A percentile compares a stretch with the other conserved stretches of the same genome.
Evolutionary conservation across 2,329 filamentous ascomycete genomes (phyloP).

Genomic region (Thermoascus crustaceus): DNA sequence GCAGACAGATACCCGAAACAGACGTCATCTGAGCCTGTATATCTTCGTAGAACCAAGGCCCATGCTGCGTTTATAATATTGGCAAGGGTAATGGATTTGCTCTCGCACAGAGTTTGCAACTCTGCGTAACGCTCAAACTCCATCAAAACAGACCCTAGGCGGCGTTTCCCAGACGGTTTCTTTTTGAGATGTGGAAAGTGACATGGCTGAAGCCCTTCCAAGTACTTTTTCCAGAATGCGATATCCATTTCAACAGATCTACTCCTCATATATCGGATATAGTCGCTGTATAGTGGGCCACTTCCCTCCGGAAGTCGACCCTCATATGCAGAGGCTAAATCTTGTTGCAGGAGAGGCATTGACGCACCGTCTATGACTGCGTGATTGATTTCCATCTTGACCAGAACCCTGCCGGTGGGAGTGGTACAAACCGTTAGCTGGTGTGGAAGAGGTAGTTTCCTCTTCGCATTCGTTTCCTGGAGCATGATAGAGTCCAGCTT

Average conservation of each 20-base stretch:
- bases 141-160: slow-evolving; percentile 20
- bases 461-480: slow-evolving; percentile 16
- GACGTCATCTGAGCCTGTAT: slow-evolving; percentile 29
- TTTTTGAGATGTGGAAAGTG: slow-evolving; percentile 16
- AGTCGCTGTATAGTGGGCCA: slow-evolving; percentile 29
- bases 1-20: slow-evolving; percentile 36
- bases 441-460: slow-evolving; percentile 23
- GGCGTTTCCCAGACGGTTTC: slow-evolving; percentile 9
- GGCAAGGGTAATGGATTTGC: slow-evolving; percentile 24
- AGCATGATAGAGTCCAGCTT: slow-evolving; percentile 22
- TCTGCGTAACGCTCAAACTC: slow-evolving; percentile 23
- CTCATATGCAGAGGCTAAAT: slow-evolving; percentile 26
- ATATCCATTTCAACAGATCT: slow-evolving; percentile 19
- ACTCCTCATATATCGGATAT: slow-evolving; percentile 26
- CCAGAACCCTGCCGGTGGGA: slow-evolving; percentile 19
- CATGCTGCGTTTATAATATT: slow-evolving; percentile 31
- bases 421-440: slow-evolving; percentile 29
- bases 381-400: slow-evolving; percentile 33
- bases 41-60: slow-evolving; percentile 29
- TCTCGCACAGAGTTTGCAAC: slow-evolving; percentile 25
- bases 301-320: slow-evolving; percentile 16
- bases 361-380: slow-evolving; percentile 31
- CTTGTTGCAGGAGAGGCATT: slow-evolving; percentile 23
- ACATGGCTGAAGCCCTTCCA: slow-evolving; percentile 25
- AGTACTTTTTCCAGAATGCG: slow-evolving; percentile 28